Base-by-base conservation (phyloP, 2,329 filamentous ascomycete genomes). In the Capronia coronata region DNA sequence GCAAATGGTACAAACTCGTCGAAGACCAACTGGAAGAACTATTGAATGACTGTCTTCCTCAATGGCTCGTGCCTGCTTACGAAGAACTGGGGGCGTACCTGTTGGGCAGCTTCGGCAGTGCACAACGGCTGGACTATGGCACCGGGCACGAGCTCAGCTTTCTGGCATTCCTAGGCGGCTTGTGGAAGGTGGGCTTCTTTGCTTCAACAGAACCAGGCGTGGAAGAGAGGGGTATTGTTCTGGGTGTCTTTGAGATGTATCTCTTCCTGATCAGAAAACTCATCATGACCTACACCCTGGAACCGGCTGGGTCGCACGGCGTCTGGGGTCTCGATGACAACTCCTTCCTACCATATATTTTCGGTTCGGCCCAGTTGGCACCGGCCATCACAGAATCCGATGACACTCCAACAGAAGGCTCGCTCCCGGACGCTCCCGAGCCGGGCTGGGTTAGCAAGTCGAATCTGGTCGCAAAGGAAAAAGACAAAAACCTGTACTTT, bases 281-380 rank as follows among this genome's bases (percentile, higher is more conserved):
- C 8, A 96, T 98, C 60, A 74, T 87, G 43, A 91, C 83, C 2
- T 98, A 97, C 66, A 96, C 84, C 0, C 79, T 98, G 16, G 93
- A 98, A 64, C 93, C 93, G 2, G 93, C 93, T 4, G 93, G 93
- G 2, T 94, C 91, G 1, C 93, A 97, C 64, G 93, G 93, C 2
- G 93, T 98, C 16, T 98, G 93, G 93, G 93, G 93, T 16, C 76
- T 98, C n/a, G 93, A 98, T 65, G 93, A 98, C 66, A 91, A 98
- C 68, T 90, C 82, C 7, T 97, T 98, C 66, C 68, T 93, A 21
- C 86, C 93, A 0, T 98, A 97, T 67, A 87, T 98, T 49, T 90
- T 97, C 57, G 93, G 93, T 25, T 95, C 90, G 1, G 90, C 93
- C 0, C 93, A 98, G 65, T 75, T 94, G 34, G 84, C 84, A 8